Evolutionary conservation across 2,329 filamentous ascomycete species (phyloP).

Genomic region (Aspergillus vadensis): DNA sequence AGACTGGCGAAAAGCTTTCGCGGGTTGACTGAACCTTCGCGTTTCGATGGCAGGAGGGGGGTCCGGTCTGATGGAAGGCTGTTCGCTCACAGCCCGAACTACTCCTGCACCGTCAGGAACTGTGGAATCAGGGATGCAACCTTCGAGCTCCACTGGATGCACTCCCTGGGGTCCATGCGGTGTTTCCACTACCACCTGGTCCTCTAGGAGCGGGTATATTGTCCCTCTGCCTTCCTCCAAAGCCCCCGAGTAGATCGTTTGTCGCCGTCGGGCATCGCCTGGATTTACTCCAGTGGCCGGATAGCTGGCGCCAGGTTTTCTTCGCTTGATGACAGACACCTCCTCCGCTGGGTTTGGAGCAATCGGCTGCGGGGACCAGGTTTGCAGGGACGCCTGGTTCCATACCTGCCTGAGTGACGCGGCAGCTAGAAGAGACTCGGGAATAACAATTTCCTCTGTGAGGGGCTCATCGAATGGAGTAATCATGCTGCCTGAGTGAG

Average conservation of each 20-base stretch:
- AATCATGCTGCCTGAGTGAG: neutral
- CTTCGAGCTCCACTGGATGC: neutral
- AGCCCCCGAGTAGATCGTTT: neutral
- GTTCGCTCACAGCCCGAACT: no score
- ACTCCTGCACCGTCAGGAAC: no score
- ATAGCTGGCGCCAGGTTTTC: neutral
- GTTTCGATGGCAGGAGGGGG: neutral
- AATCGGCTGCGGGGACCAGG: neutral
- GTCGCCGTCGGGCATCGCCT: neutral
- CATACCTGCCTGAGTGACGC: neutral
- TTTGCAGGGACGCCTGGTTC: neutral
- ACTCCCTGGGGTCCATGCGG: neutral
- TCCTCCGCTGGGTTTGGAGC: neutral
- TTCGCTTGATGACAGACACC: constrained; percentile 8
- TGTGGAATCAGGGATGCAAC: neutral
- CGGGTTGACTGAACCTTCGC: neutral
- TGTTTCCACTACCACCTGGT: neutral
- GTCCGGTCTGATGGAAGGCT: neutral
- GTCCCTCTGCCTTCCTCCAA: constrained; percentile 1
- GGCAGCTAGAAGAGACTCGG: constrained; percentile 7
- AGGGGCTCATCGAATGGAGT: neutral
- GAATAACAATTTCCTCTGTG: constrained; percentile 12
- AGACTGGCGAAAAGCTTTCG: neutral
- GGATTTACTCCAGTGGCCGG: neutral
- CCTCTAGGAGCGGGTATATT: constrained; percentile 1